Conservation (phyloP, 345 rosid genomes). For the Streptanthus diversifolius region DNA sequence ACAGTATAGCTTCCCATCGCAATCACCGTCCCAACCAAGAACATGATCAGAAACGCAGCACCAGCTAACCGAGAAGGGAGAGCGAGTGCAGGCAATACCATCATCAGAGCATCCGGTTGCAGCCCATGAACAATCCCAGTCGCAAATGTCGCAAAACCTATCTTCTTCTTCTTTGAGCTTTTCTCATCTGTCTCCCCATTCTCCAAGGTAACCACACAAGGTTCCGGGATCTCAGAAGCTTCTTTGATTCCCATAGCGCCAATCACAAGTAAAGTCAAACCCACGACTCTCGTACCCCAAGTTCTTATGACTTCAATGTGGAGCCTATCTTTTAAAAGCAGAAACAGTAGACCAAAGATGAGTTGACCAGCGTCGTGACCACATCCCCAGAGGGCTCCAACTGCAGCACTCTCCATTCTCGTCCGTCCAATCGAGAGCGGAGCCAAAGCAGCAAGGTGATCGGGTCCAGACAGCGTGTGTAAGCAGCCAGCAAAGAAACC, state of each 20-base stretch:
- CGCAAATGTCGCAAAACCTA: conserved; percentile 94
- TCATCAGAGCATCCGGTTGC: conserved; percentile 97
- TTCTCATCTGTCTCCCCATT: conserved; percentile 63
- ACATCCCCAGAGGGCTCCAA: conserved; percentile 99
- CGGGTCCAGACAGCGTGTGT: conserved; percentile 94
- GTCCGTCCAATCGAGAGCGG: conserved; percentile 92
- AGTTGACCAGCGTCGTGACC: conserved; percentile 98
- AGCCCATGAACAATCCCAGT: conserved; percentile 92
- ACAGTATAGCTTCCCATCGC: conserved; percentile 98
- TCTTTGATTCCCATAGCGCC: conserved; percentile 89
- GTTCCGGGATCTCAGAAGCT: conserved; percentile 76
- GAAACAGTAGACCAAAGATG: conserved; percentile 71
- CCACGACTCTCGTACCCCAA: conserved; percentile 96
- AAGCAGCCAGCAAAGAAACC: conserved; percentile 96
- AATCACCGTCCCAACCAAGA: conserved; percentile 81
- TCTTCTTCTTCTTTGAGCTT: conserved; percentile 63
- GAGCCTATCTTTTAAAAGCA: conserved; percentile 76
- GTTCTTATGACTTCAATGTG: conserved; percentile 77
- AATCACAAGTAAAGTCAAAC: conserved; percentile 67
- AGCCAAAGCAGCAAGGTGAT: conserved; percentile 96
- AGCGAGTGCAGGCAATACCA: conserved; percentile 93
- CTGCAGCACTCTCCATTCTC: conserved; percentile 81
- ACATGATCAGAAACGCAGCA: conserved; percentile 86
- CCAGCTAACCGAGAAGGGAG: conserved; percentile 90
- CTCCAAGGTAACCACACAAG: conserved; percentile 65